These are phyloP conservation scores for Lentinus tigrinus DNA, from an alignment of 768 basidiomycete genomes.

Conservation along the genomic window DNA sequence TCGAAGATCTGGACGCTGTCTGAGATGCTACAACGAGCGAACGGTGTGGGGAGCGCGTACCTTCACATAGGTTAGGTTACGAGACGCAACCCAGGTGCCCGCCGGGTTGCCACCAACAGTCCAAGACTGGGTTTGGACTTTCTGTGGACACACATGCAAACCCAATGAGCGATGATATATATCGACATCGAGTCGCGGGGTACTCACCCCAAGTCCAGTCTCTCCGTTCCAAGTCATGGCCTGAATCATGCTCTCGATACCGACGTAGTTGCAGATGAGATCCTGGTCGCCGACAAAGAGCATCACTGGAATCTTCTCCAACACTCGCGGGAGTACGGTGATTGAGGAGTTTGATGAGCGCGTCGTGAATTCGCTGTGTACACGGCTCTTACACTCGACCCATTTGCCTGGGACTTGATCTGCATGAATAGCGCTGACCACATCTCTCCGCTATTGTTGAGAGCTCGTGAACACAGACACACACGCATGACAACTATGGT, in stretches of 20 bases:
- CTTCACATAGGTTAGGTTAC: conserved; percentile 93
- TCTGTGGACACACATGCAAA: conserved; percentile 34
- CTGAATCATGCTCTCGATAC: conserved; percentile 83
- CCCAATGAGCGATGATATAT: neutral
- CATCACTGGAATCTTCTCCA: conserved; percentile 80
- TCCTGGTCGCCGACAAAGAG: conserved; percentile 96
- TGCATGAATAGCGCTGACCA: conserved; percentile 83
- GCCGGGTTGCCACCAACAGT: conserved; percentile 71
- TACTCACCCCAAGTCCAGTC: conserved; percentile 77
- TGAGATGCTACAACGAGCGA: neutral
- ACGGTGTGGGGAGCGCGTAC: conserved; percentile 36
- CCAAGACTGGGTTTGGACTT: conserved; percentile 71
- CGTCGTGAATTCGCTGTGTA: conserved; percentile 62
- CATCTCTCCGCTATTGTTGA: conserved; percentile 65
- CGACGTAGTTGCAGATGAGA: conserved; percentile 94
- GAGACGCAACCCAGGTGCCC: conserved; percentile 87
- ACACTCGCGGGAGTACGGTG: conserved; percentile 71
- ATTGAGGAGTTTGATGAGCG: conserved; percentile 65
- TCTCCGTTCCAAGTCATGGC: conserved; percentile 83
- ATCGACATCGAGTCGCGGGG: neutral
- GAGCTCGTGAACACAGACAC: neutral
- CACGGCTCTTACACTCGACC: conserved; percentile 78
- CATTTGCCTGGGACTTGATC: conserved; percentile 71
- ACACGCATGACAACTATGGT: no score
- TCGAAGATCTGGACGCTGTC: conserved; percentile 77